Base-by-base conservation (phyloP, 352 stramenopile species). In the Blastocystis sp. region DNA sequence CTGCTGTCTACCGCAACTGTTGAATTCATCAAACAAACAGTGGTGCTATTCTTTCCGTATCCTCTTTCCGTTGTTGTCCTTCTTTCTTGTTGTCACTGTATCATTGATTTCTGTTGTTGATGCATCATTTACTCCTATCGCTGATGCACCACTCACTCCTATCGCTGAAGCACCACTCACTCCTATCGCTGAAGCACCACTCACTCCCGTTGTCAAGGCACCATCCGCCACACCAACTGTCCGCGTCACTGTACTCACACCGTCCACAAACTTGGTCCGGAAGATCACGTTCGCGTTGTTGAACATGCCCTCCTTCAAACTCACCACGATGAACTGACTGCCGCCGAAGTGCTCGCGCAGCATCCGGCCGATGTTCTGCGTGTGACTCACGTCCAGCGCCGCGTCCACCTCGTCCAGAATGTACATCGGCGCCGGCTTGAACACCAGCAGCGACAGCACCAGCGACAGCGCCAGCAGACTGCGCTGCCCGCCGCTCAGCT, bases 201-300 rank as follows among this genome's bases (percentile, higher is more conserved):
- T n/a, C n/a, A n/a, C n/a, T n/a, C n/a, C n/a, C n/a, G n/a, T n/a
- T n/a, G n/a, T n/a, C n/a, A n/a, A n/a, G n/a, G n/a, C n/a, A n/a
- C n/a, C n/a, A 16, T 59, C 51, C 32, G n/a, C 32, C 3, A 59
- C 32, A 32, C 90, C 90, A 65, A 94, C 89, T 4, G 95, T 98
- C 61, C 96, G 89, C n/a, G 92, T 92, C 1, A 99, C 96, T 24
- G 96, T 97, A n/a, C 94, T 98, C 46, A 99, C 93, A 40, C 96
- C 96, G 88, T 99, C 96, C n/a, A 99, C 95, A 87, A 99, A 99
- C 89, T 98, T 98, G 38, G 96, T 99, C 63, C 95, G 91, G 90
- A 98, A 99, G 65, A 99, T 97, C 4, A 99, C 96, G 89, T 99
- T 99, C 11, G 96, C 96, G 88, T 99, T 99, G 90, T 98, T 99